A percentile compares a stretch with the other conserved stretches of the same genome.
Evolutionary conservation across 2,329 filamentous ascomycete species (phyloP).

Genomic region (Myriosclerotinia duriaeana): DNA sequence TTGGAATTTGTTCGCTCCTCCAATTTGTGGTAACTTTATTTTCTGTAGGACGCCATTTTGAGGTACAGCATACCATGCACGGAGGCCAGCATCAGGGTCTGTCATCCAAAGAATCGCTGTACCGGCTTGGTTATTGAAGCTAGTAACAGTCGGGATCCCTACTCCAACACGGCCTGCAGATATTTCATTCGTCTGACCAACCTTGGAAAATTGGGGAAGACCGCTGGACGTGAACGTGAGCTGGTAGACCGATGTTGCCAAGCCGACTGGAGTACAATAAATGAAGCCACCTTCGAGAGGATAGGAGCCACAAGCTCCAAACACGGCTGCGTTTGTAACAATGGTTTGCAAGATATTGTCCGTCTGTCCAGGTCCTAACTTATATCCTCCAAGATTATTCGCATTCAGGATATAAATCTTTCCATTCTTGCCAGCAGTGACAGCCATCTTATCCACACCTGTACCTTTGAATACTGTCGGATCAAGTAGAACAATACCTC

Average conservation of each 20-base stretch:
- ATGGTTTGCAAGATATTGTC: constrained; percentile 45
- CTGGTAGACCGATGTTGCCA: constrained; percentile 42
- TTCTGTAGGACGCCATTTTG: constrained; percentile 40
- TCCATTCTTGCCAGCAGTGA: constrained; percentile 45
- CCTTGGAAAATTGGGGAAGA: constrained; percentile 40
- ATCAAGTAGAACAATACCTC: constrained; percentile 42
- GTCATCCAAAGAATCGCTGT: constrained; percentile 44
- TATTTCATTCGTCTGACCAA: constrained; percentile 38
- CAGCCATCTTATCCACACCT: constrained; percentile 42
- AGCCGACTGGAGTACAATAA: constrained; percentile 43
- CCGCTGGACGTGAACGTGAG: constrained; percentile 39
- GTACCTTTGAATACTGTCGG: constrained; percentile 41
- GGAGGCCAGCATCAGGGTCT: constrained; percentile 43
- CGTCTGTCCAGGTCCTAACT: constrained; percentile 42
- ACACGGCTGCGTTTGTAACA: constrained; percentile 41
- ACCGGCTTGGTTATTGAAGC: constrained; percentile 39
- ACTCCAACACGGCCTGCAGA: constrained; percentile 41
- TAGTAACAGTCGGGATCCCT: constrained; percentile 43
- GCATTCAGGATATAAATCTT: constrained; percentile 45
- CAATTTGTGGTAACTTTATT: constrained; percentile 41
- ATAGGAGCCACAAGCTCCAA: constrained; percentile 45
- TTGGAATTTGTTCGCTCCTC: constrained; percentile 43
- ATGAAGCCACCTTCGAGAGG: constrained; percentile 47
- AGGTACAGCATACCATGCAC: constrained; percentile 44
- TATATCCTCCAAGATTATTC: constrained; percentile 46